These are phyloP conservation scores for Epichloe aotearoae DNA, from an alignment of 2,329 filamentous ascomycete genomes.

Conservation along the genomic window DNA sequence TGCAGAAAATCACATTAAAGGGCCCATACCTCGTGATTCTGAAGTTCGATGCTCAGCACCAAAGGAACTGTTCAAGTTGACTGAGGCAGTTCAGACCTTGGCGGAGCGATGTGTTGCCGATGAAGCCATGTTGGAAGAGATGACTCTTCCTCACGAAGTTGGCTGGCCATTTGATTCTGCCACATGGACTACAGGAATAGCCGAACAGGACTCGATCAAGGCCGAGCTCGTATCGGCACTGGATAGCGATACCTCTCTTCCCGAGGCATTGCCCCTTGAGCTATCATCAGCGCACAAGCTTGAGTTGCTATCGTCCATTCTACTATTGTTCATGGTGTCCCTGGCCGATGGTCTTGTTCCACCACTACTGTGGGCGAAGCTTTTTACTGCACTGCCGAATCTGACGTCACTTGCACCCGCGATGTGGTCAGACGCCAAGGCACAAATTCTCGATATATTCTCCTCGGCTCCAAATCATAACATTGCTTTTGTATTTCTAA, in stretches of 20 bases:
- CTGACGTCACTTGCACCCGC: constrained; percentile 13
- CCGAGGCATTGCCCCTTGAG: constrained; percentile 48
- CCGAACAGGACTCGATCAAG: constrained; percentile 16
- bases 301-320: constrained; percentile 57
- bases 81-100: constrained; percentile 56
- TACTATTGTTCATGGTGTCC: constrained; percentile 61
- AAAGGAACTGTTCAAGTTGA: constrained; percentile 78
- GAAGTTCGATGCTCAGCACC: constrained; percentile 68
- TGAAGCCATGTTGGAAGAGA: constrained; percentile 46
- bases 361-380: constrained; percentile 51
- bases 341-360: constrained; percentile 72
- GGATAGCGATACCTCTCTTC: constrained; percentile 54
- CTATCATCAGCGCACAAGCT: constrained; percentile 53
- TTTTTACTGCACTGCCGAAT: constrained; percentile 45
- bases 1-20: constrained; percentile 23
- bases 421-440: constrained; percentile 30
- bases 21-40: constrained; percentile 39
- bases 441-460: constrained; percentile 57
- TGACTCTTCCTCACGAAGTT: constrained; percentile 35
- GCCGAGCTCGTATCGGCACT: constrained; percentile 48
- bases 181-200: constrained; percentile 17
- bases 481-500: constrained; percentile 80
- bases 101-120: constrained; percentile 46
- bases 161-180: constrained; percentile 47
- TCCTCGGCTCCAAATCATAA: constrained; percentile 63